Percentiles rank a stretch among this genome's conserved stretches.
Conservation (phyloP, 768 basidiomycete species). For the Termitomyces sp. region DNA sequence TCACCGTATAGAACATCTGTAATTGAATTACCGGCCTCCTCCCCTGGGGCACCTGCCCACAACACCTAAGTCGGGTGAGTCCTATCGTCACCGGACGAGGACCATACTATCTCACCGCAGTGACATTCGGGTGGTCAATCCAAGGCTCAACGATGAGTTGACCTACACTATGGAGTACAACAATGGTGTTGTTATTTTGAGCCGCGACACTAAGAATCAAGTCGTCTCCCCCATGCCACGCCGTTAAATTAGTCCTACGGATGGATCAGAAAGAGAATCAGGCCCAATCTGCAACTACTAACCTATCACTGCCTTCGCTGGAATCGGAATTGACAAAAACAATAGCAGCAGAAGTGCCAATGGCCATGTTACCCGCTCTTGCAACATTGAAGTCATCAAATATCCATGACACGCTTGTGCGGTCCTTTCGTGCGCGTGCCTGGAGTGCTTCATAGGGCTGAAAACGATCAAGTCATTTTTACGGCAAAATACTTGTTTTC, state of each 20-base stretch:
- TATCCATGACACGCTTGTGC: slow-evolving; percentile 63
- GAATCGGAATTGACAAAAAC: slow-evolving; percentile 84
- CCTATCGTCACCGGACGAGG: neutral
- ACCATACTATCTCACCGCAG: slow-evolving; percentile 43
- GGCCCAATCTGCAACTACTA: neutral
- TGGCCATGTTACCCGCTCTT: slow-evolving; percentile 43
- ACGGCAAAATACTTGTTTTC: neutral
- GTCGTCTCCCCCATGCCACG: slow-evolving; percentile 71
- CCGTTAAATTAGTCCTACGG: slow-evolving; percentile 69
- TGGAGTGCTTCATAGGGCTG: slow-evolving; percentile 86
- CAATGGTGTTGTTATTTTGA: slow-evolving; percentile 68
- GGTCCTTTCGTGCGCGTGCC: slow-evolving; percentile 57
- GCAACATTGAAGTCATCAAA: slow-evolving; percentile 66
- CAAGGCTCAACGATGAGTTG: slow-evolving; percentile 59
- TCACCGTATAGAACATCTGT: slow-evolving; percentile 68
- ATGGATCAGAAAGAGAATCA: neutral
- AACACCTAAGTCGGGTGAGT: slow-evolving; percentile 38
- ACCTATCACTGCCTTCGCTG: slow-evolving; percentile 58
- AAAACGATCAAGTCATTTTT: no score
- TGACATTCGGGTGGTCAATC: slow-evolving; percentile 71
- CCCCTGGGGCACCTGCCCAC: slow-evolving; percentile 65
- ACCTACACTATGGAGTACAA: slow-evolving; percentile 62
- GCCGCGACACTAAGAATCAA: slow-evolving; percentile 67
- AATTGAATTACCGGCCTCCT: slow-evolving; percentile 68
- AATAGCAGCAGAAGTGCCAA: slow-evolving; percentile 57